These are phyloP conservation scores for Globisporangium camurandrum DNA, from an alignment of 352 stramenopile genomes.

Conservation along the genomic window DNA sequence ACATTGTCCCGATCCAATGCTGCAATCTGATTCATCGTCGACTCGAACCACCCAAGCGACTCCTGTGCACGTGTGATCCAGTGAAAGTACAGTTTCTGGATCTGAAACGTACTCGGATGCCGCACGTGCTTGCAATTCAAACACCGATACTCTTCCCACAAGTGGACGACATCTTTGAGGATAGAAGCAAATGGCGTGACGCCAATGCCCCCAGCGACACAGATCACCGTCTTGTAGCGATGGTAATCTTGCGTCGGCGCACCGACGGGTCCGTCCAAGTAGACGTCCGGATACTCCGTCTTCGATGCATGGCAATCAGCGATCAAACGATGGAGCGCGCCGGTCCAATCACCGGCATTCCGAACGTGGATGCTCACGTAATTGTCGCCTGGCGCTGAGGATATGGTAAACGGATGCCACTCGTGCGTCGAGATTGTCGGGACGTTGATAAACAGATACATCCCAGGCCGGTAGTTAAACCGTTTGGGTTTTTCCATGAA, in stretches of 20 bases:
- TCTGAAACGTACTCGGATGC: slow-evolving; percentile 61
- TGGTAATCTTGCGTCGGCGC: slow-evolving; percentile 73
- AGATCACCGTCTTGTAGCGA: slow-evolving; percentile 70
- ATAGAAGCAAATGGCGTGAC: slow-evolving; percentile 82
- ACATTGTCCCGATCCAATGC: slow-evolving; percentile 70
- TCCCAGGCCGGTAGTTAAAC: slow-evolving; percentile 69
- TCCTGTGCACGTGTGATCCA: slow-evolving; percentile 78
- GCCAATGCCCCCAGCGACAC: slow-evolving; percentile 66
- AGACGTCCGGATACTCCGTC: slow-evolving; percentile 58
- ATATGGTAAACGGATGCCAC: slow-evolving; percentile 91
- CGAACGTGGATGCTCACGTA: slow-evolving; percentile 79
- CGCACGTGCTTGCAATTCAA: slow-evolving; percentile 65
- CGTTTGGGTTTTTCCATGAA: slow-evolving; percentile 72
- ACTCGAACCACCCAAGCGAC: slow-evolving; percentile 77
- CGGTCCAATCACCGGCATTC: slow-evolving; percentile 67
- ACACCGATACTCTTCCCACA: slow-evolving; percentile 72
- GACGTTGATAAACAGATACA: slow-evolving; percentile 88
- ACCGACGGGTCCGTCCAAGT: slow-evolving; percentile 67
- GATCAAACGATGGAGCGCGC: slow-evolving; percentile 49
- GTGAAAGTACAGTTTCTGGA: slow-evolving; percentile 85
- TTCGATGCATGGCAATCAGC: slow-evolving; percentile 54
- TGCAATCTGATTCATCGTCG: slow-evolving; percentile 82
- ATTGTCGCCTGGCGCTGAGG: slow-evolving; percentile 75
- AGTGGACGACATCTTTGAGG: slow-evolving; percentile 64
- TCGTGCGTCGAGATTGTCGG: slow-evolving; percentile 71